These are phyloP conservation scores for Russula abietina DNA, from an alignment of 768 basidiomycete species.

Conservation along the genomic window DNA sequence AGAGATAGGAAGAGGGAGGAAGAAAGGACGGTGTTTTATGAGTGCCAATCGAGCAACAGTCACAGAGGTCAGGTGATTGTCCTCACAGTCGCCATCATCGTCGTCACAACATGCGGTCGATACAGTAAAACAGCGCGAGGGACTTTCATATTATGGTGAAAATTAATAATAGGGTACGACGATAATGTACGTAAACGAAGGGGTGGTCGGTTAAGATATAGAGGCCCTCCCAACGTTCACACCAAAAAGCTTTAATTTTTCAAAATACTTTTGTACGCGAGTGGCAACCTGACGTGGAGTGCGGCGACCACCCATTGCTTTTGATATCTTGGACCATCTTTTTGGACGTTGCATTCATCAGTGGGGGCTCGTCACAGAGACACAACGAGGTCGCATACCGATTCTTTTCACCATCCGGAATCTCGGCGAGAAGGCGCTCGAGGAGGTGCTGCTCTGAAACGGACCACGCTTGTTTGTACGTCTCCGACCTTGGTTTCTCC, in stretches of 20 bases:
- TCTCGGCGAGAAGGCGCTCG: constrained; percentile 66
- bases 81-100: background rate
- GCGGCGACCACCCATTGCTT: constrained; percentile 69
- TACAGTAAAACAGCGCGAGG: background rate
- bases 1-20: background rate
- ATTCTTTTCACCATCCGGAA: constrained; percentile 72
- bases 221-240: constrained; percentile 35
- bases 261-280: constrained; percentile 83
- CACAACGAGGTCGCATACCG: constrained; percentile 39
- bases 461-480: constrained; percentile 81
- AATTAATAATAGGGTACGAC: background rate
- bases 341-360: constrained; percentile 2
- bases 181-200: background rate
- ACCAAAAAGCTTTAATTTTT: constrained; percentile 74
- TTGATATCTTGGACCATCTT: constrained; percentile 78
- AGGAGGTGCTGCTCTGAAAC: constrained; percentile 70
- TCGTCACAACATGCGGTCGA: no score
- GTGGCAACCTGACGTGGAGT: constrained; percentile 85
- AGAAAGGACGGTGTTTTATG: background rate
- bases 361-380: background rate
- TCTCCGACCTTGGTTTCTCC: constrained; percentile 51
- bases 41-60: background rate
- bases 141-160: background rate
- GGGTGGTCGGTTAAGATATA: background rate
- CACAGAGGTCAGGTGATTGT: constrained; percentile 7